A percentile compares a stretch with the other conserved stretches of the same genome.
Evolutionary conservation across 2,329 filamentous ascomycete genomes (phyloP).

Genomic region (Clarireedia hainanense): DNA sequence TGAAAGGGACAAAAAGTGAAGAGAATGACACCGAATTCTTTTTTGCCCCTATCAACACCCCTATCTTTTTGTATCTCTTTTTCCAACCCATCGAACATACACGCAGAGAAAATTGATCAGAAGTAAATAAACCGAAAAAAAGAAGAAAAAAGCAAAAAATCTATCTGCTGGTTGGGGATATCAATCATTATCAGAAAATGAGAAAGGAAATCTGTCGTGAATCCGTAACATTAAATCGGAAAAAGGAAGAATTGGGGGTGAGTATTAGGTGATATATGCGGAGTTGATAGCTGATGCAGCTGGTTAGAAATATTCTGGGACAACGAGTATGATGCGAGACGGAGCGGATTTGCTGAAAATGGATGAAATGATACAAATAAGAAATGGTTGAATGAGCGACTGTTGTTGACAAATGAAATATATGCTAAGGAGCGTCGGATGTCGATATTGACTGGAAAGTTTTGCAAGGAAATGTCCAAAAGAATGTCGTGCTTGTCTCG

Average conservation of each 20-base stretch:
- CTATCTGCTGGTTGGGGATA: constrained; percentile 21
- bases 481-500: constrained; percentile 28
- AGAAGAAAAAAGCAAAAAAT: constrained; percentile 10
- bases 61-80: constrained; percentile 2
- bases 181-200: constrained; percentile 8
- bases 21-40: not conserved
- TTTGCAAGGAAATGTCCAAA: constrained; percentile 18
- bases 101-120: not conserved
- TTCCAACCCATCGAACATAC: not conserved
- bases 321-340: not conserved
- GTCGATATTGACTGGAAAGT: constrained; percentile 18
- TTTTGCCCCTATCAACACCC: not conserved
- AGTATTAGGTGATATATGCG: not conserved
- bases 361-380: constrained; percentile 10
- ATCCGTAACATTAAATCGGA: not conserved
- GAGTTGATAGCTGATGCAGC: not conserved
- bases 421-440: constrained; percentile 28
- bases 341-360: constrained; percentile 1
- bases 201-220: not conserved
- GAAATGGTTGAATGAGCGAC: constrained; percentile 29
- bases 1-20: not conserved
- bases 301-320: constrained; percentile 1
- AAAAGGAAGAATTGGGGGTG: not conserved
- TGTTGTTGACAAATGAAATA: constrained; percentile 19
- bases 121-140: not conserved